Percentiles rank a stretch among this genome's conserved stretches.
phyloP scores from a whole-genome alignment of 305 asterid species.

The Rubia balearica region DNA sequence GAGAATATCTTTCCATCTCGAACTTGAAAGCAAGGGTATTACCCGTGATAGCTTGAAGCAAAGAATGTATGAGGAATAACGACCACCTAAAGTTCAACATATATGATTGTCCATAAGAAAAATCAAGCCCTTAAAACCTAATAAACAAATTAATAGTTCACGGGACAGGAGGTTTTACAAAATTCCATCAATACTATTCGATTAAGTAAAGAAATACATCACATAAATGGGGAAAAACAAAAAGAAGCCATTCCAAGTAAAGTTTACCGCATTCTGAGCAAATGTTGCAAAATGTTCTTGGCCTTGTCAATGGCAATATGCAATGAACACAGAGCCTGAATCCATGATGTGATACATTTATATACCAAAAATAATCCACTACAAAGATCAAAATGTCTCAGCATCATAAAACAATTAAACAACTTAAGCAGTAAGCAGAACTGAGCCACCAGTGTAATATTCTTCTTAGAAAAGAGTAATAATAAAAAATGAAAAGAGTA shows the following conservation, averaged over 20 bases:
- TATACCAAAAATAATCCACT: too few relatives aligned
- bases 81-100: background rate
- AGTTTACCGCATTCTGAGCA: constrained; percentile 95
- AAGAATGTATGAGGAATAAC: constrained; percentile 11
- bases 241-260: constrained; percentile 64
- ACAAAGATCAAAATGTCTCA: too few relatives aligned
- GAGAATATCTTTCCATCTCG: constrained; percentile 87
- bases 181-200: background rate
- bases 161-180: background rate
- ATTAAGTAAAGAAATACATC: background rate
- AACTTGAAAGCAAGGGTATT: constrained; percentile 65
- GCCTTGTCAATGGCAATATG: constrained; percentile 98
- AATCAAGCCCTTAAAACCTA: too few relatives aligned
- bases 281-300: constrained; percentile 82
- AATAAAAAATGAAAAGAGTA: too few relatives aligned
- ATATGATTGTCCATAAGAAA: too few relatives aligned
- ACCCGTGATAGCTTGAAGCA: too few relatives aligned
- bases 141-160: too few relatives aligned
- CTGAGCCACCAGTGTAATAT: too few relatives aligned
- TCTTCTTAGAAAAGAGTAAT: too few relatives aligned
- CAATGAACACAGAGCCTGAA: constrained; percentile 93
- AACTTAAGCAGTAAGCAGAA: too few relatives aligned
- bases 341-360: constrained; percentile 63
- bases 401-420: too few relatives aligned
- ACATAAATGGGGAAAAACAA: constrained; percentile 6